Evolutionary conservation across 2,329 filamentous ascomycete genomes (phyloP).

Genomic region (Pseudogymnoascus sp.): DNA sequence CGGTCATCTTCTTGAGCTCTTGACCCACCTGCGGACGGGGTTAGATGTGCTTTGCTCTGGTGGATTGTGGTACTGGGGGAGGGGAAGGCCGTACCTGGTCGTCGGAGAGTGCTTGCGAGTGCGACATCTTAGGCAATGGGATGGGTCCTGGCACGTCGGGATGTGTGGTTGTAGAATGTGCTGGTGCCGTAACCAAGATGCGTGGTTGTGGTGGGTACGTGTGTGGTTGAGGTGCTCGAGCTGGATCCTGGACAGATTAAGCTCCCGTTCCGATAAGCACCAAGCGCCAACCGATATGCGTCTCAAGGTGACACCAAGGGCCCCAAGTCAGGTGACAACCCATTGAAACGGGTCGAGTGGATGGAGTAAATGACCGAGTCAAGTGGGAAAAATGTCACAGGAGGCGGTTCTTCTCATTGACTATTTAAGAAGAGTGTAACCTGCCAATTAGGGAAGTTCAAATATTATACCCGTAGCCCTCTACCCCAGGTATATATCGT

Average conservation of each 20-base stretch:
- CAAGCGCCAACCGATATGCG: slow-evolving; percentile 8
- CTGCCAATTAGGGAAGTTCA: not conserved
- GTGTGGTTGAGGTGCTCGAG: not conserved
- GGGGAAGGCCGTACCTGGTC: slow-evolving; percentile 62
- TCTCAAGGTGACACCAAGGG: not conserved
- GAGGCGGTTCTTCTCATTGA: not conserved
- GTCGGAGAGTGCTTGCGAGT: slow-evolving; percentile 90
- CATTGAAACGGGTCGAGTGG: not conserved
- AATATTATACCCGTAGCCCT: not conserved
- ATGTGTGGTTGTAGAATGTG: not conserved
- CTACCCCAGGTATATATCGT: no score
- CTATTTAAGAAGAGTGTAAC: not conserved
- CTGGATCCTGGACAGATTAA: slow-evolving; percentile 9
- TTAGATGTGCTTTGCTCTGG: slow-evolving; percentile 11
- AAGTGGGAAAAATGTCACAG: not conserved
- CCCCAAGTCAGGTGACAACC: not conserved
- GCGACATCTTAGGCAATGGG: slow-evolving; percentile 64
- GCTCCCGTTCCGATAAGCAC: slow-evolving; percentile 8
- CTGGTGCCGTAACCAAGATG: slow-evolving; percentile 5
- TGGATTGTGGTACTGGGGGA: not conserved
- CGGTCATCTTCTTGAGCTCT: slow-evolving; percentile 99
- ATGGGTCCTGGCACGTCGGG: slow-evolving; percentile 10
- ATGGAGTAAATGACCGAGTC: not conserved
- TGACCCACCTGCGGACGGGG: slow-evolving; percentile 66
- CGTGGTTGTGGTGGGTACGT: not conserved